Conservation (phyloP, 202 grass and related monocot genomes). For the Eragrostis tef region DNA sequence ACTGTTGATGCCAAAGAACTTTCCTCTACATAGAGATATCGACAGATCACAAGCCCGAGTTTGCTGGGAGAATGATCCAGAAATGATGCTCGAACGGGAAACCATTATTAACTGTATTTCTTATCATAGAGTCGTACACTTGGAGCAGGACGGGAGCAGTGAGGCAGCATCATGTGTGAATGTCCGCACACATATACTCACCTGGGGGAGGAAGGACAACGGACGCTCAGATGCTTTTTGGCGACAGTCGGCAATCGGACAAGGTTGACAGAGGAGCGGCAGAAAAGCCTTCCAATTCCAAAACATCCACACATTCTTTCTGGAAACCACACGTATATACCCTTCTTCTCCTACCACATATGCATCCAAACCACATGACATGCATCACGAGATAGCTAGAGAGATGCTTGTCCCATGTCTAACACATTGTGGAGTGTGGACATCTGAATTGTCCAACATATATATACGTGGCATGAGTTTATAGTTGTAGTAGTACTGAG, state of each 20-base stretch:
- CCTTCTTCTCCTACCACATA: background rate
- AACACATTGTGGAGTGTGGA: background rate
- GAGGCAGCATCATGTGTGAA: slow-evolving; percentile 5
- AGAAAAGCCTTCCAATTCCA: background rate
- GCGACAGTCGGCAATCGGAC: slow-evolving; percentile 26
- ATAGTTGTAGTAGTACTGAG: background rate
- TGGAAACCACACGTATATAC: slow-evolving; percentile 26
- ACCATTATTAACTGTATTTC: background rate
- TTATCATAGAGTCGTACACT: background rate
- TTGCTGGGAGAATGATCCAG: background rate
- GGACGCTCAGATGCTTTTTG: slow-evolving; percentile 29
- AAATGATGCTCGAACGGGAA: background rate
- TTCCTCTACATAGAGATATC: background rate
- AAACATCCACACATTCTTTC: slow-evolving; percentile 44
- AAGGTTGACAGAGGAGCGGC: slow-evolving; percentile 32
- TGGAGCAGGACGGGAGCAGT: background rate
- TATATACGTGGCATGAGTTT: background rate
- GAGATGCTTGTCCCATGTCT: background rate
- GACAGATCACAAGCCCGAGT: too few species aligned
- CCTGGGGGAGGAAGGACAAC: slow-evolving; percentile 34
- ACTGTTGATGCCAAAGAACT: background rate
- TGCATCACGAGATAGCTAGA: background rate
- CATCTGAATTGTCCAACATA: background rate
- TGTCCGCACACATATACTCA: background rate
- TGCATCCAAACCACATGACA: slow-evolving; percentile 20